Conservation (phyloP, 208 protist genomes). For the Phytomonas francai region DNA sequence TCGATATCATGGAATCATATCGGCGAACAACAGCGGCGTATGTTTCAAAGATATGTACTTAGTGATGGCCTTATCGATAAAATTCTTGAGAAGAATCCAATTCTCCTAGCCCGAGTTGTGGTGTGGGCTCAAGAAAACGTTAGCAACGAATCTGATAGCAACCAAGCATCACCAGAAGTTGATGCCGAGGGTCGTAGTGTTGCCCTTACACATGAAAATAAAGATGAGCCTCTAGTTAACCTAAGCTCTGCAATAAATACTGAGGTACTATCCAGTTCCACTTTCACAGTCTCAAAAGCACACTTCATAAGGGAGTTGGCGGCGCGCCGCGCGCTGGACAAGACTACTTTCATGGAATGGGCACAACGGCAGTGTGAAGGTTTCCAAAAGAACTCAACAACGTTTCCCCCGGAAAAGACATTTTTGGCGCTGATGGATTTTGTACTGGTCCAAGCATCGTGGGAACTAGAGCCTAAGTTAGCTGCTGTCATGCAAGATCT, state of each 20-base stretch:
- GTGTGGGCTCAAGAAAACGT: constrained; percentile 15
- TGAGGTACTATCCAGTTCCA: not conserved
- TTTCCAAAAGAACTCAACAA: not conserved
- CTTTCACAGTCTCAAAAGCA: not conserved
- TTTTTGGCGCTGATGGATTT: constrained; percentile 3
- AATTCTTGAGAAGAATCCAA: constrained; percentile 36
- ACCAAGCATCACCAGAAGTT: not conserved
- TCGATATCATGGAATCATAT: not conserved
- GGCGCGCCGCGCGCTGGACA: not conserved
- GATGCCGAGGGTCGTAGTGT: not conserved
- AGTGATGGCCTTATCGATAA: constrained; percentile 9
- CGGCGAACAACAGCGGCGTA: constrained; percentile 6
- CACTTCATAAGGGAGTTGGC: constrained; percentile 11
- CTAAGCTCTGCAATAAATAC: not conserved
- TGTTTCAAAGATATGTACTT: constrained; percentile 9
- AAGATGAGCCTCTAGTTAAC: constrained; percentile 1
- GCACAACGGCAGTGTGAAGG: not conserved
- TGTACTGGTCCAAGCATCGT: not conserved
- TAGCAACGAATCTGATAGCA: not conserved
- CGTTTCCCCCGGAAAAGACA: not conserved
- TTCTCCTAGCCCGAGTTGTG: constrained; percentile 29
- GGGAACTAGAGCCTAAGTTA: not conserved
- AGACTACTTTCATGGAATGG: constrained; percentile 5
- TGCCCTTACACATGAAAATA: not conserved
- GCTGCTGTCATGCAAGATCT: not conserved